These are phyloP conservation scores for Vinca minor DNA, from an alignment of 257 asterid species.

Conservation along the genomic window DNA sequence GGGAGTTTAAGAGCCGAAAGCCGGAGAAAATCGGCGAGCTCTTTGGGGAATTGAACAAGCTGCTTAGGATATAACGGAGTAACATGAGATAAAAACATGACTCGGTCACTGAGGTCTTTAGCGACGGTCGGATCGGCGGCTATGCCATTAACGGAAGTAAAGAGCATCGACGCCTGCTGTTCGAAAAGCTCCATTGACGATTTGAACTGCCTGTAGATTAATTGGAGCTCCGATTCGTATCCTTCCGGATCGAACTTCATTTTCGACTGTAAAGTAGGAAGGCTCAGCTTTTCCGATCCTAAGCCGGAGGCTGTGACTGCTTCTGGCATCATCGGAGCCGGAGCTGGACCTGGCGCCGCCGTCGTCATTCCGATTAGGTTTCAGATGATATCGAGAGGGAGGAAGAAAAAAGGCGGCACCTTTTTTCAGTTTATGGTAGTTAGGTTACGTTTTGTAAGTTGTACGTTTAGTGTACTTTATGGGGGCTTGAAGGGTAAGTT, in stretches of 20 bases:
- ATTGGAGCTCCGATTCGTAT: constrained; percentile 49
- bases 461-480: no score
- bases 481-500: background rate
- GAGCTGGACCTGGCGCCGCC: constrained; percentile 22
- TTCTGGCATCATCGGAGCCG: constrained; percentile 24
- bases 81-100: constrained; percentile 72
- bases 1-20: constrained; percentile 55
- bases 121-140: constrained; percentile 52
- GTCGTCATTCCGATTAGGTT: constrained; percentile 12
- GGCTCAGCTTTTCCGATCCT: constrained; percentile 49
- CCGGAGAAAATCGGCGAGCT: constrained; percentile 51
- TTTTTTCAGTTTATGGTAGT: background rate
- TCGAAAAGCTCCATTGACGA: constrained; percentile 70
- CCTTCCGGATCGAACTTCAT: constrained; percentile 91
- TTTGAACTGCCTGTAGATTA: constrained; percentile 64
- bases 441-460: background rate
- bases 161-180: constrained; percentile 71
- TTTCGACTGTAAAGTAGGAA: constrained; percentile 56
- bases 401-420: background rate
- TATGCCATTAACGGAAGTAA: constrained; percentile 68
- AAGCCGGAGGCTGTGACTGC: constrained; percentile 53
- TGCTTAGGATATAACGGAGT: constrained; percentile 58
- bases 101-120: constrained; percentile 65
- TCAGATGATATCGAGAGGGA: background rate
- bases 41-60: constrained; percentile 45